phyloP scores from a whole-genome alignment of 2,329 filamentous ascomycete species.

The Fusarium circinatum region DNA sequence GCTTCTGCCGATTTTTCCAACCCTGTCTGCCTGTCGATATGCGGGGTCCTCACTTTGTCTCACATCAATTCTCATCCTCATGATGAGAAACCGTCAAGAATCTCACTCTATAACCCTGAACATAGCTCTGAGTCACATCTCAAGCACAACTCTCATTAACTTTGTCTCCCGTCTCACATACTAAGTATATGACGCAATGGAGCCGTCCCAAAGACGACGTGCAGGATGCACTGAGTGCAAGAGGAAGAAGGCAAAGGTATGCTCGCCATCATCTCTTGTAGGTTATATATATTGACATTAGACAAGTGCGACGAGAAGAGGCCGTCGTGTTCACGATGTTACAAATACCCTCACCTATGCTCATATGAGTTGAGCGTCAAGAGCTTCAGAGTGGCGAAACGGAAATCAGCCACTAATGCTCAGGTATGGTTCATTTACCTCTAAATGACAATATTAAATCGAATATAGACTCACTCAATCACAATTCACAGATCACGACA shows the following conservation, averaged over 20 bases:
- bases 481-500: neutral
- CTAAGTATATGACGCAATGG: neutral
- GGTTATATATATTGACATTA: accelerated
- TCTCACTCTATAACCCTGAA: accelerated
- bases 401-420: neutral
- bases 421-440: neutral
- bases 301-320: slow-evolving; percentile 7
- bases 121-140: accelerated
- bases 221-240: slow-evolving; percentile 16
- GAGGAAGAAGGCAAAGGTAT: slow-evolving; percentile 21
- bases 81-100: neutral
- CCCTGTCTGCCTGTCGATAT: neutral
- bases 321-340: neutral
- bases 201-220: slow-evolving; percentile 3
- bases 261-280: accelerated
- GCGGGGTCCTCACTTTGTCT: neutral
- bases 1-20: neutral
- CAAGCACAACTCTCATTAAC: accelerated
- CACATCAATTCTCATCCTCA: no score
- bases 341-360: slow-evolving; percentile 2
- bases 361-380: slow-evolving; percentile 15
- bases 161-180: accelerated
- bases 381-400: neutral
- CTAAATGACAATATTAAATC: accelerated
- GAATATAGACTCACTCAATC: neutral